Evolutionary conservation across 345 rosid species (phyloP).

Genomic region (Schrenkiella parvula): DNA sequence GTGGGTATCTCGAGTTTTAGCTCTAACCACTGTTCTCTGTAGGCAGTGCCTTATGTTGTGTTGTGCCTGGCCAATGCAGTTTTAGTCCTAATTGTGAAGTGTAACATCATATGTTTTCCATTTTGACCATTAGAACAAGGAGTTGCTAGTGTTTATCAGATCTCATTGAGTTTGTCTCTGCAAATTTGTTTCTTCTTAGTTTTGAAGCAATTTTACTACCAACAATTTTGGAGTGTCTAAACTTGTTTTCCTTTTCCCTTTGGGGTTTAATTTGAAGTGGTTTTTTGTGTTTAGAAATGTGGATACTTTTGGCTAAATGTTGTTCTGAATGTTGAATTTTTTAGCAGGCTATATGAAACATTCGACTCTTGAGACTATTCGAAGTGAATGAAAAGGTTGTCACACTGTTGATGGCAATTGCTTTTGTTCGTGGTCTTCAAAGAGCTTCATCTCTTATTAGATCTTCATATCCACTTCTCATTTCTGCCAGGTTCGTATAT

Average conservation of each 20-base stretch:
- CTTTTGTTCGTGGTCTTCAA: constrained; percentile 25
- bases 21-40: not conserved
- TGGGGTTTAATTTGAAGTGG: not conserved
- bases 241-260: not conserved
- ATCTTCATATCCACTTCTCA: constrained; percentile 15
- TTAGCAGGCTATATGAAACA: not conserved
- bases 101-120: not conserved
- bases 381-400: not conserved
- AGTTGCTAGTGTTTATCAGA: not conserved
- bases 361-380: not conserved
- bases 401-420: constrained; percentile 32
- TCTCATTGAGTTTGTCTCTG: not conserved
- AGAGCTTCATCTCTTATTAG: constrained; percentile 34
- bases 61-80: not conserved
- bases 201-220: not conserved
- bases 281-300: not conserved
- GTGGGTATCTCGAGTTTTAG: no score
- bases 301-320: not conserved
- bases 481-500: constrained; percentile 33
- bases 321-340: not conserved
- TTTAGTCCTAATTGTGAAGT: not conserved
- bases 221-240: not conserved
- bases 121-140: not conserved
- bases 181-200: not conserved
- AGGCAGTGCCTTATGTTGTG: not conserved